Evolutionary conservation across 768 basidiomycete genomes (phyloP).

Genomic region (Mycena rosella): DNA sequence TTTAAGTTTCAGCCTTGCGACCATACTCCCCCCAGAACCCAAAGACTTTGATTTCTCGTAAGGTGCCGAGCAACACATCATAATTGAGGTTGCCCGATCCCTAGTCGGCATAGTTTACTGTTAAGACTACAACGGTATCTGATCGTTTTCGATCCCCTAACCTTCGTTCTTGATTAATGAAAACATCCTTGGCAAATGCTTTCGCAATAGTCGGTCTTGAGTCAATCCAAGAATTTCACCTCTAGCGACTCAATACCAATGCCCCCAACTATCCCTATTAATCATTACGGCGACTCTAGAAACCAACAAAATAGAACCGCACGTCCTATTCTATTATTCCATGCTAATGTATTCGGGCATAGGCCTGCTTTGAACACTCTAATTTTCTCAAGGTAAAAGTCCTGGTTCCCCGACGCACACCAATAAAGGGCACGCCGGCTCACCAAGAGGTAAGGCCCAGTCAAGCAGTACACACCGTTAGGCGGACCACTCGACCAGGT

Average conservation of each 20-base stretch:
- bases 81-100: conserved; percentile 58
- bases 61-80: conserved; percentile 82
- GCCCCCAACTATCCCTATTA: conserved; percentile 88
- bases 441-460: too few species aligned
- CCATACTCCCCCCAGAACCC: conserved; percentile 87
- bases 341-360: conserved; percentile 85
- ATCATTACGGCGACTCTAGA: conserved; percentile 86
- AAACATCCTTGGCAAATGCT: conserved; percentile 57
- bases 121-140: conserved; percentile 61
- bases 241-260: conserved; percentile 86
- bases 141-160: conserved; percentile 89
- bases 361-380: conserved; percentile 86
- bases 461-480: too few species aligned
- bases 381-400: conserved; percentile 88
- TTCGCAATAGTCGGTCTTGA: conserved; percentile 85
- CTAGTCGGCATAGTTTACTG: conserved; percentile 28
- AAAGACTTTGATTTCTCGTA: conserved; percentile 92
- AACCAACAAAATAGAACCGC: conserved; percentile 88
- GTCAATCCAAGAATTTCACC: conserved; percentile 90
- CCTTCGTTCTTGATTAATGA: conserved; percentile 58
- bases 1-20: conserved; percentile 74
- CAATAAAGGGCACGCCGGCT: too few species aligned
- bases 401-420: conserved; percentile 70
- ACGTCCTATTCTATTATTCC: conserved; percentile 87
- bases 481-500: too few species aligned